Evolutionary conservation across 305 asterid species (phyloP), one percentile per base, ranked within the genome.

Genomic region (Fraxinus paxiana): DNA sequence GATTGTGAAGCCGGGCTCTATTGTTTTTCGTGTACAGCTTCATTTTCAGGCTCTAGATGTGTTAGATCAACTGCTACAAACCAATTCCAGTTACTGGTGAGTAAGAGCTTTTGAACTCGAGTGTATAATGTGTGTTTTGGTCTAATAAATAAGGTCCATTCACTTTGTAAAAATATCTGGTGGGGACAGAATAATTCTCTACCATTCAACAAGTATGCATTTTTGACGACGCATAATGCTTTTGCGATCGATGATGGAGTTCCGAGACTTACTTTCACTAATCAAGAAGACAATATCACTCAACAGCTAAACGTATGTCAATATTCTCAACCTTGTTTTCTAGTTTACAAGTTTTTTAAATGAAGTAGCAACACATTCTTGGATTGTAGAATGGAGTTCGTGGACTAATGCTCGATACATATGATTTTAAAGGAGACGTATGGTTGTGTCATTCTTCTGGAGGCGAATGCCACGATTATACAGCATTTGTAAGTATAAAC

Each of bases 381-480:
- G 26, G 10, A 18, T 65, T 24, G 73, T 26, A 94, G 98, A 87
- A 91, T 73, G 98, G 98, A 1, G 97, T 94, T 76, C 97, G 98
- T 30, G 98, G 91, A 1, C 82, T 94, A 34, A 93, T 93, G 98
- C 93, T 94, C 13, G 98, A 94, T 65, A 90, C 92, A 0, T 94
- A 94, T 41, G 95, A 93, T 84, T 94, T 86, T 18, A 78, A 91
- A 69, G 97, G 87, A n/a, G 94, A 83, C 83, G 82, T 94, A 22
- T 94, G 98, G 98, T 12, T 94, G 81, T 94, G 98, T 87, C 98
- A 94, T 87, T 94, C 98, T 4, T 94, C 88, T 20, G 89, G 91
- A 15, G 97, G 98, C 86, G 0, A 89, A 71, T 94, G 98, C 81
- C 84, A 90, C 54, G 97, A 94, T 79, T 87, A 77, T 76, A 94